These are phyloP conservation scores for Acmispon strigosus DNA, from an alignment of 306 rosid species.

Conservation along the genomic window DNA sequence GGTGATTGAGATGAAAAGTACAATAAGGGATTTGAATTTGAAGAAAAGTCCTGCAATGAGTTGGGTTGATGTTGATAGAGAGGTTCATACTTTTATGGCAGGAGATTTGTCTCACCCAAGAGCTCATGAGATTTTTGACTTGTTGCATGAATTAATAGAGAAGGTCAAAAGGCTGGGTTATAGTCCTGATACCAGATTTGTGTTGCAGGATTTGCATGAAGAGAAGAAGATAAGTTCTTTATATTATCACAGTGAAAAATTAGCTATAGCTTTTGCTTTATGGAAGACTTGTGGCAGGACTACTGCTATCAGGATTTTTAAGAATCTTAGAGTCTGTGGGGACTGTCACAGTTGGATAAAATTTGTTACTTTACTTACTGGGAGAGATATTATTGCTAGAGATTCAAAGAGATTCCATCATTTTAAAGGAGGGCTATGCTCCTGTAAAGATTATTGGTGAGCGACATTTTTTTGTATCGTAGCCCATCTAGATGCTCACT, in stretches of 20 bases:
- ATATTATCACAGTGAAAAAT: conserved; percentile 61
- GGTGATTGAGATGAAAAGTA: conserved; percentile 58
- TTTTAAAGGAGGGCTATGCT: conserved; percentile 52
- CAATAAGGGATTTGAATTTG: conserved; percentile 43
- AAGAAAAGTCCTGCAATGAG: conserved; percentile 63
- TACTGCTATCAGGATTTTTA: conserved; percentile 43
- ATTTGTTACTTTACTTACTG: conserved; percentile 40
- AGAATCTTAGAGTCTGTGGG: conserved; percentile 72
- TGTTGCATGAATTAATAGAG: conserved; percentile 34
- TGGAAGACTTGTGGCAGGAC: conserved; percentile 47
- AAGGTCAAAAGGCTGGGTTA: conserved; percentile 46
- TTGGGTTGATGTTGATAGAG: conserved; percentile 55
- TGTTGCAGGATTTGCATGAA: conserved; percentile 52
- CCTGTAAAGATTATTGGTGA: conserved; percentile 70
- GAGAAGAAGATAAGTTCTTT: conserved; percentile 42
- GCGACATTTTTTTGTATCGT: conserved; percentile 3
- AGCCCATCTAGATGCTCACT: background rate
- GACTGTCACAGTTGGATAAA: conserved; percentile 60
- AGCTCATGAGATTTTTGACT: conserved; percentile 33
- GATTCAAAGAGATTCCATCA: conserved; percentile 63
- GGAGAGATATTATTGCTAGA: conserved; percentile 56
- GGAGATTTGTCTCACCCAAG: conserved; percentile 62
- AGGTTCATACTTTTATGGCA: conserved; percentile 69
- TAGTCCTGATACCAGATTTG: conserved; percentile 56
- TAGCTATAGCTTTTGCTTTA: conserved; percentile 56